Evolutionary conservation across 805 yeast genomes (phyloP).

Genomic region (Sugiyamaella boreocaroliniensis): DNA sequence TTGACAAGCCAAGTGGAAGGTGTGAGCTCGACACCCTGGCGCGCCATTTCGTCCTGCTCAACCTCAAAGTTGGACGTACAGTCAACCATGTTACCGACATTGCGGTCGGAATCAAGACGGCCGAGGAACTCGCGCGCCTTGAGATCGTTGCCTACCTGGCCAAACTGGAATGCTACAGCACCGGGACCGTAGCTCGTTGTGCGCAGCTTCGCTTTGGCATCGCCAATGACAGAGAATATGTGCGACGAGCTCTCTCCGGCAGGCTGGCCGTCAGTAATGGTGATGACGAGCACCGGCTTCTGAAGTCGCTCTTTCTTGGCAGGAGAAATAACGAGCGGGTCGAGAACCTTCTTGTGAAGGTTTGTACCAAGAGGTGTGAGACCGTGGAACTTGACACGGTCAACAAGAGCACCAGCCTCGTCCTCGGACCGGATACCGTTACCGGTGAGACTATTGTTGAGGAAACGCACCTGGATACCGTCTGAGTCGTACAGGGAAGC

Average conservation of each 20-base stretch:
- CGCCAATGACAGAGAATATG: slow-evolving; percentile 21
- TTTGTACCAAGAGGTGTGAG: slow-evolving; percentile 27
- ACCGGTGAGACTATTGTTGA: slow-evolving; percentile 24
- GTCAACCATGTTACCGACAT: slow-evolving; percentile 26
- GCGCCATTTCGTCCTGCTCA: slow-evolving; percentile 30
- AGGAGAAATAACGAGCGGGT: slow-evolving; percentile 25
- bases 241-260: slow-evolving; percentile 26
- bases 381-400: slow-evolving; percentile 23
- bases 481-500: slow-evolving; percentile 27
- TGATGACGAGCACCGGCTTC: slow-evolving; percentile 27
- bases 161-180: slow-evolving; percentile 29
- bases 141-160: slow-evolving; percentile 30
- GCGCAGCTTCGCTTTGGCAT: slow-evolving; percentile 20
- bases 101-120: slow-evolving; percentile 25
- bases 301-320: slow-evolving; percentile 18
- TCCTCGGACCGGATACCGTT: slow-evolving; percentile 22
- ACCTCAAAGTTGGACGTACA: slow-evolving; percentile 27
- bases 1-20: slow-evolving; percentile 28
- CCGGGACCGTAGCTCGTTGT: slow-evolving; percentile 25
- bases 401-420: slow-evolving; percentile 20
- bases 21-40: slow-evolving; percentile 25
- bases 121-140: slow-evolving; percentile 27
- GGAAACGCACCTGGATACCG: slow-evolving; percentile 29
- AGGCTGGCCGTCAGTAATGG: slow-evolving; percentile 30
- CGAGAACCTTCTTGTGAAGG: slow-evolving; percentile 23